Evolutionary conservation across 1,284 basidiomycete species (phyloP).

Genomic region (Tilletia walkeri): DNA sequence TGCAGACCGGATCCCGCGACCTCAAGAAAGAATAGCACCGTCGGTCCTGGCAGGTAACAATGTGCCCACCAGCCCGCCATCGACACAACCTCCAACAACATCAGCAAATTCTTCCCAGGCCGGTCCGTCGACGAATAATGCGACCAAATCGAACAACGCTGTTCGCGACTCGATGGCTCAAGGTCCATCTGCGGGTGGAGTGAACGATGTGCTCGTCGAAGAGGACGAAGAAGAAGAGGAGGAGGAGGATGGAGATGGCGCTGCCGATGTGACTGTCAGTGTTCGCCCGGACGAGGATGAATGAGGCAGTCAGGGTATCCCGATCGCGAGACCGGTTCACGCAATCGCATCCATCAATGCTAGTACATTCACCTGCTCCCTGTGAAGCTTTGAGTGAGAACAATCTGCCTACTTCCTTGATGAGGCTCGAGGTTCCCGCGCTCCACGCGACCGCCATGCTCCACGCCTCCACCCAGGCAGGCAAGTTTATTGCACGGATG

Average conservation of each 20-base stretch:
- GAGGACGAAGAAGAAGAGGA: slow-evolving; percentile 15
- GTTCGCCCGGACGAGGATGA: background rate
- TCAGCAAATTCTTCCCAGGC: background rate
- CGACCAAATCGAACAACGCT: slow-evolving; percentile 18
- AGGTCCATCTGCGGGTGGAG: background rate
- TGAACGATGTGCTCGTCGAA: background rate
- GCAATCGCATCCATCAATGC: too few species aligned
- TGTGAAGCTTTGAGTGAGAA: too few species aligned
- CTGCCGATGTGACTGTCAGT: slow-evolving; percentile 2
- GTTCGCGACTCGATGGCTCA: background rate
- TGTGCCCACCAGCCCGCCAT: background rate
- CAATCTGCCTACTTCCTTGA: too few species aligned
- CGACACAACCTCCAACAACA: background rate
- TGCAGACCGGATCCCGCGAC: slow-evolving; percentile 40
- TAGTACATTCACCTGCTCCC: too few species aligned
- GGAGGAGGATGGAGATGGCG: background rate
- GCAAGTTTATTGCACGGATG: too few species aligned
- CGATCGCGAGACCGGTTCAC: too few species aligned
- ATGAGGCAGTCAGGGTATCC: background rate
- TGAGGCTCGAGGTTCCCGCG: too few species aligned
- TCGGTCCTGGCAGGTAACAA: background rate
- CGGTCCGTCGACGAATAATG: slow-evolving; percentile 18
- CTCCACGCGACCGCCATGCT: too few species aligned
- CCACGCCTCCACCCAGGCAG: too few species aligned
- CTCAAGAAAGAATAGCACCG: slow-evolving; percentile 29